These are phyloP conservation scores for Penicillium hesseltinei DNA, from an alignment of 2,329 filamentous ascomycete genomes.

Conservation along the genomic window DNA sequence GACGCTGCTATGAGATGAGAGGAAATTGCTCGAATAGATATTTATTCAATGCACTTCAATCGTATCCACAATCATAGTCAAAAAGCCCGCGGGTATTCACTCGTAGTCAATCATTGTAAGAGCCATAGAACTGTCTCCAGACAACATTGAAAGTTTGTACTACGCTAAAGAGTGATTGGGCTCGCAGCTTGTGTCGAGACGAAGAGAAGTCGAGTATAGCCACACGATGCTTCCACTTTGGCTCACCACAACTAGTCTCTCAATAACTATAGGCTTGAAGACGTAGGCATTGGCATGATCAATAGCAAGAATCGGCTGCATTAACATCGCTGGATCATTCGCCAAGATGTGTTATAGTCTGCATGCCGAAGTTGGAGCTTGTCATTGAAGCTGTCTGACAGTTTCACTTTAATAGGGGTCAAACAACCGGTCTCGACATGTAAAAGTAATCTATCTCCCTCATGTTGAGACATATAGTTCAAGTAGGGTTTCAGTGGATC, in stretches of 20 bases:
- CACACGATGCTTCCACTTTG: neutral
- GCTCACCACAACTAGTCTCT: neutral
- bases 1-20: neutral
- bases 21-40: neutral
- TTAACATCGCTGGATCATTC: neutral
- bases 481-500: conserved; percentile 66
- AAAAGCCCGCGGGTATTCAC: conserved; percentile 62
- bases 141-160: conserved; percentile 64
- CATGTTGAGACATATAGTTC: conserved; percentile 52
- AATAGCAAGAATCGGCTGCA: no score
- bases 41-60: conserved; percentile 35
- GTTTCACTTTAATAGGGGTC: neutral
- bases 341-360: neutral
- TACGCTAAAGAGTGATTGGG: neutral
- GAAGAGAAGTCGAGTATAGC: neutral
- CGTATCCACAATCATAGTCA: conserved; percentile 52
- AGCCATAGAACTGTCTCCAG: conserved; percentile 67
- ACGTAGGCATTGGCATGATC: neutral
- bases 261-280: neutral
- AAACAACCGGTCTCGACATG: conserved; percentile 63
- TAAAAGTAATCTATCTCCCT: conserved; percentile 59
- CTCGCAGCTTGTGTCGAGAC: neutral
- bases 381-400: neutral
- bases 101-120: conserved; percentile 63
- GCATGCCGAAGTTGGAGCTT: neutral